A percentile compares a stretch with the other conserved stretches of the same genome.
Evolutionary conservation across 2,329 filamentous ascomycete species (phyloP).

Genomic region (Exophiala alcalophila): DNA sequence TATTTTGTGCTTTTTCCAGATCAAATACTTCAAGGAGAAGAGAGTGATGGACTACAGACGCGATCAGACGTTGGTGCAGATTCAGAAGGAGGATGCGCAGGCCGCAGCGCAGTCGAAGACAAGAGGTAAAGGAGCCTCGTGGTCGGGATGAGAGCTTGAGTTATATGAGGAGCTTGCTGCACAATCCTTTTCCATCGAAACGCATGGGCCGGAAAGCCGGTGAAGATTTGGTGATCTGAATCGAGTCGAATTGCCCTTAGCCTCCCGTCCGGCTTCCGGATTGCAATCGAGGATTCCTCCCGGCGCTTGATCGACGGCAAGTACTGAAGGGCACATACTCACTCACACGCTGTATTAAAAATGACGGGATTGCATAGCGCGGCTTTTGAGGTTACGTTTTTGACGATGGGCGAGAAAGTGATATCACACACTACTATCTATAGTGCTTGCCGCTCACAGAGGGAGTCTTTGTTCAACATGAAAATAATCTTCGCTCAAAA

Average conservation of each 20-base stretch:
- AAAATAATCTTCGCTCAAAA: conserved; percentile 16
- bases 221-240: no score
- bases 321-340: not conserved
- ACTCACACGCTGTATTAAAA: not conserved
- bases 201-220: no score
- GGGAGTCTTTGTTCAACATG: no score
- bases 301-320: no score
- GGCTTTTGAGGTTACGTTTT: not conserved
- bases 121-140: conserved; percentile 36
- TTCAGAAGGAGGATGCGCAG: conserved; percentile 69
- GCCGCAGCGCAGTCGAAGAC: conserved; percentile 50
- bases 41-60: conserved; percentile 89
- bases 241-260: no score
- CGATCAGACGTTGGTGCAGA: conserved; percentile 70
- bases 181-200: no score
- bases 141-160: conserved; percentile 31
- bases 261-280: no score
- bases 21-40: conserved; percentile 97
- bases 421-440: no score
- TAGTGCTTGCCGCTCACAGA: no score
- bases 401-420: not conserved
- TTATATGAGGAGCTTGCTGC: no score
- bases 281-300: no score
- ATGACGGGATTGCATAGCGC: not conserved
- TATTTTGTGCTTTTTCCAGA: conserved; percentile 49